phyloP scores from a whole-genome alignment of 2,329 filamentous ascomycete species.

The Sordariomycetes sp. region DNA sequence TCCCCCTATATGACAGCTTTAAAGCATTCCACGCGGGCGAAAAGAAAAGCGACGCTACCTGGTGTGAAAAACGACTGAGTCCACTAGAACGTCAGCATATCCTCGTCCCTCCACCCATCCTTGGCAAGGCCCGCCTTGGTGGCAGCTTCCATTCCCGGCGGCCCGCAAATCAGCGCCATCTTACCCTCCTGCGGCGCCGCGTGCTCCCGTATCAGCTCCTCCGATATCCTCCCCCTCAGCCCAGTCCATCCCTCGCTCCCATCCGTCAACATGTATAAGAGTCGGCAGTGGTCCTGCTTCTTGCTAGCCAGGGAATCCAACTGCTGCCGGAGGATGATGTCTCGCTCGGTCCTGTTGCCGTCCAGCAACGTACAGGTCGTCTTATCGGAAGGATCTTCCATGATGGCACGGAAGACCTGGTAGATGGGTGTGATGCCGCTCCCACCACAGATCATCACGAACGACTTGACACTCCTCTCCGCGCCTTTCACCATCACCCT shows the following conservation, averaged over 20 bases:
- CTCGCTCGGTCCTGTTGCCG: constrained; percentile 63
- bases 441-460: constrained; percentile 80
- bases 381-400: background rate
- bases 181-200: constrained; percentile 33
- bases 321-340: constrained; percentile 69
- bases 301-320: constrained; percentile 35
- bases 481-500: constrained; percentile 45
- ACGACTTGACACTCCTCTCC: constrained; percentile 44
- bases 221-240: constrained; percentile 51
- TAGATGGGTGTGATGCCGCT: constrained; percentile 90
- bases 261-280: constrained; percentile 58
- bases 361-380: constrained; percentile 44
- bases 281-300: constrained; percentile 30
- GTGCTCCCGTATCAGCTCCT: constrained; percentile 46
- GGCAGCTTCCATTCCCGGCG: constrained; percentile 58
- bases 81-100: constrained; percentile 60
- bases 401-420: constrained; percentile 35
- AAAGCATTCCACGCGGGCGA: no score
- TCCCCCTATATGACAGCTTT: no score
- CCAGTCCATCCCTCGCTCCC: constrained; percentile 55
- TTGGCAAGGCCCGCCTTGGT: constrained; percentile 36
- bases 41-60: background rate
- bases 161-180: constrained; percentile 70
- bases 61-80: background rate
- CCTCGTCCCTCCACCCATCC: constrained; percentile 59